phyloP scores from a whole-genome alignment of 2,329 filamentous ascomycete genomes.

The Niveomyces coronatus region DNA sequence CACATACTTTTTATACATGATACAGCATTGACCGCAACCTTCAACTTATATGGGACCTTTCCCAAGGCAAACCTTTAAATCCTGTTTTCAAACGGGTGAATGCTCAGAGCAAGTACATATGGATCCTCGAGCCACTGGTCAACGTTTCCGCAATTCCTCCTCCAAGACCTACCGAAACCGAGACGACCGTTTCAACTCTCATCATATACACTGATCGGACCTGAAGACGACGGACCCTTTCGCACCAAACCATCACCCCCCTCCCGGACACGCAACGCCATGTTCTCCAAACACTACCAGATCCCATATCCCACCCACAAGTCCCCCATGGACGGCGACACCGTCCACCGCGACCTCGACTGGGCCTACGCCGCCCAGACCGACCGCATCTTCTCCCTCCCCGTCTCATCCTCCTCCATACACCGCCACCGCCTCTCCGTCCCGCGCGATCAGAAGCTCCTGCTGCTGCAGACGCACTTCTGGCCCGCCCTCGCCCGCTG shows the following conservation, averaged over 20 bases:
- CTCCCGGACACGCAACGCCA: neutral
- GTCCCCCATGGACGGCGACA: conserved; percentile 16
- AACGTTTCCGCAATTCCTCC: conserved; percentile 9
- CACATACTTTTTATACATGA: no score
- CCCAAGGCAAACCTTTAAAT: no score
- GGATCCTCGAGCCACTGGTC: conserved; percentile 7
- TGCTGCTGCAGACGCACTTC: conserved; percentile 16
- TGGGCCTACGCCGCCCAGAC: conserved; percentile 14
- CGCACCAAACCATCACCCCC: neutral
- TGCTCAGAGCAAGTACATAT: conserved; percentile 7
- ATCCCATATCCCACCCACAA: conserved; percentile 16
- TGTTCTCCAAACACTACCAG: conserved; percentile 9
- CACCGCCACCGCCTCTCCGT: conserved; percentile 11
- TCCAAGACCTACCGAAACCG: conserved; percentile 2
- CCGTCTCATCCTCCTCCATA: conserved; percentile 5
- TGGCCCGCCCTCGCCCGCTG: conserved; percentile 19
- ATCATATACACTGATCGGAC: neutral
- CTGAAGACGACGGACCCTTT: no score
- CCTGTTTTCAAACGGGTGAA: no score
- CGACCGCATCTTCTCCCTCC: conserved; percentile 14
- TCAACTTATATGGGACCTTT: no score
- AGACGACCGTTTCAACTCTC: no score
- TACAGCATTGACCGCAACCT: no score
- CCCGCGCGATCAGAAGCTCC: conserved; percentile 13
- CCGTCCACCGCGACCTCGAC: conserved; percentile 15